These are phyloP conservation scores for Ceratocystis cubensis DNA, from an alignment of 2,329 filamentous ascomycete genomes.

Conservation along the genomic window DNA sequence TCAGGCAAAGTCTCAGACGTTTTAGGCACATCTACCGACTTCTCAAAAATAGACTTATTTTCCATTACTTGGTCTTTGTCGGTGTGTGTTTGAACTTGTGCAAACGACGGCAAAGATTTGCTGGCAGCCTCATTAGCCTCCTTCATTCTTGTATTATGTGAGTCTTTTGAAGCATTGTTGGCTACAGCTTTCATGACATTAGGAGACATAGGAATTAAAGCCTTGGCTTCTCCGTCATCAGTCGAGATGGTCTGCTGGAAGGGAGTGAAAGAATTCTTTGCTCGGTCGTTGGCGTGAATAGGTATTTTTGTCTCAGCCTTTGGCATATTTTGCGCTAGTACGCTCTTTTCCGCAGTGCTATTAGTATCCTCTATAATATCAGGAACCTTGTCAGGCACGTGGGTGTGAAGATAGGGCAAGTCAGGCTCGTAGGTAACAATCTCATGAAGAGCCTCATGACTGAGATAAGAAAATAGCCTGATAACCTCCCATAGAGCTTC, in stretches of 20 bases:
- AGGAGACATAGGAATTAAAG: background rate
- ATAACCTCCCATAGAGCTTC: constrained; percentile 33
- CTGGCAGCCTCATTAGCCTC: background rate
- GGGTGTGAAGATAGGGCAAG: constrained; percentile 15
- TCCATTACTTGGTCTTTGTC: background rate
- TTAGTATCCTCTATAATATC: background rate
- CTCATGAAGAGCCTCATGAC: constrained; percentile 38
- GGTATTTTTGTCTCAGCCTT: background rate
- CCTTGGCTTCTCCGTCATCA: background rate
- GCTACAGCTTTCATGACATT: background rate
- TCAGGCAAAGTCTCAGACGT: background rate
- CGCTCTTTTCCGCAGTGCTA: background rate
- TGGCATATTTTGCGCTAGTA: background rate
- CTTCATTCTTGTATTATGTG: background rate
- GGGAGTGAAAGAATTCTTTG: background rate
- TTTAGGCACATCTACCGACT: background rate
- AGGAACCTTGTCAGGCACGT: background rate
- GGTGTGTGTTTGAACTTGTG: background rate
- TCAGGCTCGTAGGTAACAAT: constrained; percentile 35
- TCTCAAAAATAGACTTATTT: background rate
- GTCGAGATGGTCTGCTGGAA: background rate
- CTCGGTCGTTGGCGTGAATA: background rate
- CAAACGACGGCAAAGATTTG: background rate
- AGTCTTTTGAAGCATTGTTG: background rate
- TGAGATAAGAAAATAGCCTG: constrained; percentile 36